Evolutionary conservation across 1,139 yeast genomes (phyloP).

Genomic region (Waltiozyma sp.): DNA sequence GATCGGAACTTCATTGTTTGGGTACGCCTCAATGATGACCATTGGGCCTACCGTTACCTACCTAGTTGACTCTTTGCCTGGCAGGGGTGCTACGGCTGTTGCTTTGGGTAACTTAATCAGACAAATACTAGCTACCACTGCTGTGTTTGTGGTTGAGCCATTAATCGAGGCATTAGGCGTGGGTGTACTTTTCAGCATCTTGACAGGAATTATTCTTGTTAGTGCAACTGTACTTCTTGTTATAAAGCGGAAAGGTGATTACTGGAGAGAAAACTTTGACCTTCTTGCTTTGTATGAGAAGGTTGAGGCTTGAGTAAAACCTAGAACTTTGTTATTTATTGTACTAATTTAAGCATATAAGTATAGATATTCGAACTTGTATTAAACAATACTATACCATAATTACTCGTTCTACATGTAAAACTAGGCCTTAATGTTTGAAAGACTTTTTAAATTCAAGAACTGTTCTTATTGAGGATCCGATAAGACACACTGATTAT

Average conservation of each 20-base stretch:
- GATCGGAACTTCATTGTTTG: constrained; percentile 72
- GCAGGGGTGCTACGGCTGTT: constrained; percentile 82
- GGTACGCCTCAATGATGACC: constrained; percentile 75
- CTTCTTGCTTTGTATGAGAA: constrained; percentile 45
- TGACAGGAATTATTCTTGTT: constrained; percentile 44
- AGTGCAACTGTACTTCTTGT: constrained; percentile 34
- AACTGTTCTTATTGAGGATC: too few relatives aligned
- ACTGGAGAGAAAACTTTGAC: constrained; percentile 59
- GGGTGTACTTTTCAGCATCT: constrained; percentile 60
- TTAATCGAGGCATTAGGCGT: constrained; percentile 49
- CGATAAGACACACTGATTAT: too few relatives aligned
- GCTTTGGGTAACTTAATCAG: constrained; percentile 72
- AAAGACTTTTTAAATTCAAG: too few relatives aligned
- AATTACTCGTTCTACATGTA: too few relatives aligned
- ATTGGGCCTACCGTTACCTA: constrained; percentile 77
- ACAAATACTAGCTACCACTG: constrained; percentile 64
- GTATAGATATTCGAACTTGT: too few relatives aligned
- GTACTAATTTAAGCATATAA: too few relatives aligned
- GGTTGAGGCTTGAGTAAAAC: too few relatives aligned
- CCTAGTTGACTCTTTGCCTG: constrained; percentile 76
- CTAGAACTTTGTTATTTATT: too few relatives aligned
- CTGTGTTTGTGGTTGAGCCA: constrained; percentile 69
- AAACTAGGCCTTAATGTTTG: too few relatives aligned
- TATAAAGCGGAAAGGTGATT: constrained; percentile 46
- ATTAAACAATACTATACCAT: too few relatives aligned